These are phyloP conservation scores for Bryoerythrophyllum caledonicum DNA, from an alignment of 225 moss, liverwort and hornwort genomes.

Conservation along the genomic window DNA sequence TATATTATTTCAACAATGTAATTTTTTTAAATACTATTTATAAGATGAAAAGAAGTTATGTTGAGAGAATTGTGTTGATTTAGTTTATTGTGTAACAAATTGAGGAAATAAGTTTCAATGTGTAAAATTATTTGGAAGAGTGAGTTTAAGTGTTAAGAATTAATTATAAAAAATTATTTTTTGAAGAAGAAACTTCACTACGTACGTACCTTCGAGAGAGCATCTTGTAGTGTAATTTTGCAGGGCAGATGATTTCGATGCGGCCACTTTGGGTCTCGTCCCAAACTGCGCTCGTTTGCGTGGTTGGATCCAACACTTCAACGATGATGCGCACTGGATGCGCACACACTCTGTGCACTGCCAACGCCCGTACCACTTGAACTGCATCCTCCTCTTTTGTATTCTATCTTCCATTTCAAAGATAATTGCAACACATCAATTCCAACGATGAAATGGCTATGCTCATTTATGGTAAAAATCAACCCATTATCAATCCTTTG, in stretches of 20 bases:
- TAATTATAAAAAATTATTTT: too few species aligned
- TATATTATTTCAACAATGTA: neutral
- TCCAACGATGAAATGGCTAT: neutral
- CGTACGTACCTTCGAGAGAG: slow-evolving; percentile 60
- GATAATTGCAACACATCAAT: neutral
- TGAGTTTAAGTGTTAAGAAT: too few species aligned
- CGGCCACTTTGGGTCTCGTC: slow-evolving; percentile 71
- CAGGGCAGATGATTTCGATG: slow-evolving; percentile 86
- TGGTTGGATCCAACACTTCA: slow-evolving; percentile 80
- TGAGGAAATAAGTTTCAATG: neutral
- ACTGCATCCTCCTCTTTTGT: slow-evolving; percentile 75
- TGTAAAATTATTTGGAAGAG: neutral
- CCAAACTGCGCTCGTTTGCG: slow-evolving; percentile 90
- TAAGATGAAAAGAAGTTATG: neutral
- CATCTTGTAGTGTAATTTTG: slow-evolving; percentile 81
- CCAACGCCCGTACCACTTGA: slow-evolving; percentile 78
- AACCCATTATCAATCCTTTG: too few species aligned
- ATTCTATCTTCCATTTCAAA: slow-evolving; percentile 28
- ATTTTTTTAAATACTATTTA: neutral
- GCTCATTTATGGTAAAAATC: too few species aligned
- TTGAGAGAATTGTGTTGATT: neutral
- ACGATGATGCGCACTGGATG: slow-evolving; percentile 72
- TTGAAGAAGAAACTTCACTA: too few species aligned
- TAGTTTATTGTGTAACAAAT: neutral
- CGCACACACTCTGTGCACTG: slow-evolving; percentile 68